Percentiles rank a stretch among this genome's conserved stretches.
Conservation (phyloP, 805 yeast species). For the Sugiyamaella marilandica region DNA sequence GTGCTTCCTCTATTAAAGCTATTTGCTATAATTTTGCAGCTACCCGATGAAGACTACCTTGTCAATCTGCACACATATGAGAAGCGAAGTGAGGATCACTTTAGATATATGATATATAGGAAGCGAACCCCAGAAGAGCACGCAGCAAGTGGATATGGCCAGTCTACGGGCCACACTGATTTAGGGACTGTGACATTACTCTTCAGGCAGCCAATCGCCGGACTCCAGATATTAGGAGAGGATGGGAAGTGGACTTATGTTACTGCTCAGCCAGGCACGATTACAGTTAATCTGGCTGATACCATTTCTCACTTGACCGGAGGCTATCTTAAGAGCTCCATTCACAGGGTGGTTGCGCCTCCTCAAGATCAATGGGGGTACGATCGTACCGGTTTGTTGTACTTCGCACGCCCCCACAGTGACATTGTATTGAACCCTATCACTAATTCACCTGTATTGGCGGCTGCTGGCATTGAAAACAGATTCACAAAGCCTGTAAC, state of each 20-base stretch:
- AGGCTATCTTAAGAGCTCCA: slow-evolving; percentile 42
- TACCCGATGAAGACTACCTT: slow-evolving; percentile 4
- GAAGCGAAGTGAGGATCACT: slow-evolving; percentile 4
- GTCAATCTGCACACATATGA: slow-evolving; percentile 1
- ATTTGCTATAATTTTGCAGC: slow-evolving; percentile 4
- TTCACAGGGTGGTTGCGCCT: slow-evolving; percentile 46
- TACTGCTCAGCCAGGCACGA: slow-evolving; percentile 7
- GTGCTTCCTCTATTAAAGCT: slow-evolving; percentile 3
- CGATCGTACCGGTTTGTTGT: slow-evolving; percentile 39
- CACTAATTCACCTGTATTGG: slow-evolving; percentile 1
- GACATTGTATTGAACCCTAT: slow-evolving; percentile 1
- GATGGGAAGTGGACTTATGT: slow-evolving; percentile 8
- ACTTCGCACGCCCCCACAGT: slow-evolving; percentile 29
- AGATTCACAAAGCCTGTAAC: slow-evolving; percentile 5
- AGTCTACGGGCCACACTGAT: slow-evolving; percentile 3
- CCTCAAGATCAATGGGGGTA: slow-evolving; percentile 38
- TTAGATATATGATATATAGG: slow-evolving; percentile 3
- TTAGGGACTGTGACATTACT: slow-evolving; percentile 1
- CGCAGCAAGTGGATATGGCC: slow-evolving; percentile 7
- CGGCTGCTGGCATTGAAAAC: slow-evolving; percentile 1
- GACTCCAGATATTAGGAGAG: slow-evolving; percentile 5
- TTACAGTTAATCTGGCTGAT: slow-evolving; percentile 6
- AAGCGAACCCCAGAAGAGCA: slow-evolving; percentile 11
- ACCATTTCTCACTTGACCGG: slow-evolving; percentile 31
- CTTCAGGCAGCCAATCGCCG: slow-evolving; percentile 7